Evolutionary conservation across 345 rosid genomes (phyloP), one percentile per base, ranked within the genome.

Genomic region (Hibiscus tridactylites): DNA sequence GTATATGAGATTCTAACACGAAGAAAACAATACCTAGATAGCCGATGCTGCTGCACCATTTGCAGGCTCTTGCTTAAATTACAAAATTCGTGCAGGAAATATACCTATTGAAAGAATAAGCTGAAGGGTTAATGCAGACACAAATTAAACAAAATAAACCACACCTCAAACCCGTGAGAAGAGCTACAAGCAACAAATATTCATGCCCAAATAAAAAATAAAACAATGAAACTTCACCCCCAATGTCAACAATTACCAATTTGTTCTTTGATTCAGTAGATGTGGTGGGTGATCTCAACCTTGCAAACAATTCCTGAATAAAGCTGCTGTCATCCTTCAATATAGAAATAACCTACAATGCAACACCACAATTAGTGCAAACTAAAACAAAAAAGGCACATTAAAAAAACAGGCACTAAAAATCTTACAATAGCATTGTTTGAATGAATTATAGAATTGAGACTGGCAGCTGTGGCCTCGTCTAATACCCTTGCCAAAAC

Each of bases 401-500:
- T 59, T 62, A 50, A 71, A 19, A 68, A 19, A 49, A 35, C 50
- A 10, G 15, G 73, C 54, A 56, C 58, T 2, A 37, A 65, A 52
- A 72, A 75, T 75, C 91, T 91, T 85, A 94, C 98, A 79, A 80
- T 62, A 65, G 93, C 90, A 73, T 87, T 94, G 76, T 87, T 94
- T 73, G 82, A 78, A 74, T 86, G 82, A 73, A 91, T 91, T 76
- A 88, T 81, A 65, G 91, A 87, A 78, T 86, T 82, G 70, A 94
- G 88, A 72, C 81, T 88, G 72, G 82, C 86, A 79, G 80, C 71
- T 46, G 89, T 90, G 26, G 84, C 83, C 73, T 86, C 97, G 81
- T 94, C 98, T 88, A 92, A 77, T 56, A 85, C 83, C 85, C 98
- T 90, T 52, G 96, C 93, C 93, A 88, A 83, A 81, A 94, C 89